Percentiles rank a stretch among this genome's conserved stretches.
phyloP scores from a whole-genome alignment of 78 protist species.

The Diacronema lutheri region DNA sequence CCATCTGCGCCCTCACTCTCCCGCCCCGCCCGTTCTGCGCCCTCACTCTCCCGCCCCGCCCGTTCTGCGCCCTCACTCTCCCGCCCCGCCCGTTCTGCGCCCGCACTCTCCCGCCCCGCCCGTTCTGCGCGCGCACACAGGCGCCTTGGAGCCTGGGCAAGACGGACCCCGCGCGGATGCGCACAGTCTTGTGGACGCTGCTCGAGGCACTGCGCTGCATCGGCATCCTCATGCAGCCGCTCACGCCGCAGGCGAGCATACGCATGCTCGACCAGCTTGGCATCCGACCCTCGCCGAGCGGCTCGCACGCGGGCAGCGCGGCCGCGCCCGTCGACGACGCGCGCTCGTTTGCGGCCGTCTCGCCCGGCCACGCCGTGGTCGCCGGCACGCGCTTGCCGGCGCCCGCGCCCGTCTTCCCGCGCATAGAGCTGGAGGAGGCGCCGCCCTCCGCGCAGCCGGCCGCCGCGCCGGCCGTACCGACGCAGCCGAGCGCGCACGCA shows the following conservation, averaged over 20 bases:
- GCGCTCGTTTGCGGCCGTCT: not conserved
- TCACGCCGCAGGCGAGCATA: not conserved
- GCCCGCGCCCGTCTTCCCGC: not conserved
- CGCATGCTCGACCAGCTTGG: not conserved
- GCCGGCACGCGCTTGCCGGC: not conserved
- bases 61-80: too few species aligned
- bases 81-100: too few species aligned
- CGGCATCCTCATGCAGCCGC: not conserved
- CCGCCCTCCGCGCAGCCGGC: not conserved
- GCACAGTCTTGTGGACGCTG: not conserved
- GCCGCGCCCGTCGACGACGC: not conserved
- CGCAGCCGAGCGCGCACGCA: not conserved
- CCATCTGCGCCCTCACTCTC: too few species aligned
- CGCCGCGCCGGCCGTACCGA: not conserved
- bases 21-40: too few species aligned
- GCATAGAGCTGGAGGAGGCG: not conserved
- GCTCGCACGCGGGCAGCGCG: not conserved
- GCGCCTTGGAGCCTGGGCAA: slow-evolving; percentile 36
- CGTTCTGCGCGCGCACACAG: too few species aligned
- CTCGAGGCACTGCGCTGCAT: not conserved
- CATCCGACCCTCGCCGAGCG: not conserved
- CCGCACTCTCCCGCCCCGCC: too few species aligned
- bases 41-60: not conserved
- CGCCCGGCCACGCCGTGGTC: not conserved
- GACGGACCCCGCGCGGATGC: slow-evolving; percentile 16